Percentiles rank a stretch among this genome's conserved stretches.
Conservation (phyloP, 164 flowering plant genomes). For the Kingdonia uniflora region DNA sequence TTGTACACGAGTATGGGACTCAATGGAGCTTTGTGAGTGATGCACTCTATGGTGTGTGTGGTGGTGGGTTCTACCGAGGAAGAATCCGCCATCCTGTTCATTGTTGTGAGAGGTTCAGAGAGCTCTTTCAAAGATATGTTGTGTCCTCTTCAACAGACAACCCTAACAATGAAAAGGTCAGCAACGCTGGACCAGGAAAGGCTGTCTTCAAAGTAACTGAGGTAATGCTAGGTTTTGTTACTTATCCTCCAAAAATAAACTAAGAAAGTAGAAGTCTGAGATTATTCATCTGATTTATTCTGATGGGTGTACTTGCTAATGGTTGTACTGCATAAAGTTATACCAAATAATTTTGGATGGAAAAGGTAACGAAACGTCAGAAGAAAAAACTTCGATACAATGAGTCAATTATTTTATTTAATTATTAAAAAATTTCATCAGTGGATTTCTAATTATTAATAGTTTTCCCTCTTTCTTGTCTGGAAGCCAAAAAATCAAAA, state of each 20-base stretch:
- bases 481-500: too few species aligned
- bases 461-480: too few species aligned
- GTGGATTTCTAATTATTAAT: too few species aligned
- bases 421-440: too few species aligned
- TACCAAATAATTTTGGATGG: background rate
- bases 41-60: conserved; percentile 63
- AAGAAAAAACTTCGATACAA: too few species aligned
- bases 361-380: too few species aligned
- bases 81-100: conserved; percentile 84
- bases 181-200: conserved; percentile 56
- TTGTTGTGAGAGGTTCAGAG: conserved; percentile 92
- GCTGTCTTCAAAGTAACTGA: conserved; percentile 83
- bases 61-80: conserved; percentile 88
- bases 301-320: background rate
- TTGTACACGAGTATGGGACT: conserved; percentile 87
- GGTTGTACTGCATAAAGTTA: background rate
- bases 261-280: too few species aligned
- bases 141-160: conserved; percentile 46
- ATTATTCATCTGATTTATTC: too few species aligned
- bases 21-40: conserved; percentile 91
- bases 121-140: conserved; percentile 60
- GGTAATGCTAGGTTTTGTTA: conserved; percentile 30
- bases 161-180: conserved; percentile 51
- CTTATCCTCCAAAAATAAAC: too few species aligned
- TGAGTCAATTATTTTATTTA: too few species aligned